Evolutionary conservation across 2,329 filamentous ascomycete species (phyloP), one percentile per base, ranked within the genome.

Genomic region (Aspergillus sp.): DNA sequence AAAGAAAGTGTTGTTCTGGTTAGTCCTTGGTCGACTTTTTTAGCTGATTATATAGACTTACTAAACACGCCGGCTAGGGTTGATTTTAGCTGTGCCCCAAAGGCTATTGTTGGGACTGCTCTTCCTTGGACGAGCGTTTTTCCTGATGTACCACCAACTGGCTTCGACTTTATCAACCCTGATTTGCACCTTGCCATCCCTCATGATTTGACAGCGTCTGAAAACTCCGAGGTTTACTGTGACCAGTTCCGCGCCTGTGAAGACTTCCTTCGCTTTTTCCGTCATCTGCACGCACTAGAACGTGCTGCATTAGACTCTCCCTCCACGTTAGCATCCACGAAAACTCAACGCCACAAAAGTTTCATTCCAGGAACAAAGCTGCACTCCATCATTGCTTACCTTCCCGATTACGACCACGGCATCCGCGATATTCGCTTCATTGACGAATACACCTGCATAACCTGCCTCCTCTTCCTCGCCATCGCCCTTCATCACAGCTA

Each of bases 1-100:
- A 50, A 71, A 72, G 64, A 73, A 69, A 52, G 68, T 74, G n/a
- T 60, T 74, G 43, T 74, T 74, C 61, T 74, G 72, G 72, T 74
- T 70, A 43, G 4, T 13, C 8, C 15, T 25, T 28, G 25, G 25
- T 28, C 25, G 6, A 28, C 25, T 19, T 23, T n/a, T 19, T 30
- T 15, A 23, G 4, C 45, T 9, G 7, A 15, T 46, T 11, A 25
- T 23, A 15, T 47, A 23, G 19, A 31, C 7, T 25, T 46, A 22
- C 56, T 54, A 46, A 57, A 65, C 19, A 68, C 57, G 15, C 7
- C 23, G 3, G 9, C 6, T 50, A 74, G 72, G 72, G 72, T 74
- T 30, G 72, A 74, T 60, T 71, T 72, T 48, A 72, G 68, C 53
- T 73, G 72, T 53, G 72, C 70, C 30, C 64, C 71, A 31, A 72